Conservation (phyloP, 129 eudicot genomes). For the Helianthus tuberosus region DNA sequence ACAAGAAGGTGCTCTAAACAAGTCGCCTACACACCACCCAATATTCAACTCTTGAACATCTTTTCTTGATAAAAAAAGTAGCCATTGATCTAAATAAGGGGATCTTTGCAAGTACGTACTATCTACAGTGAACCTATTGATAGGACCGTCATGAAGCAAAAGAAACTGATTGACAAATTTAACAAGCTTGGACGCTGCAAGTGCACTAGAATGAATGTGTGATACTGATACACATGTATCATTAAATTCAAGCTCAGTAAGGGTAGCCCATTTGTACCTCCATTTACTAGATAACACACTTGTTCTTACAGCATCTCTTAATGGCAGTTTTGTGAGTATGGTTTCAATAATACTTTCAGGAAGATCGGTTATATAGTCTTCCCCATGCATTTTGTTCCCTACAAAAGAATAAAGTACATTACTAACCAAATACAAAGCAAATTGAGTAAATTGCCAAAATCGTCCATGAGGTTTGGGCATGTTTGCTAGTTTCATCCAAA, state of each 20-base stretch:
- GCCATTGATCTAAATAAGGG: conserved; percentile 90
- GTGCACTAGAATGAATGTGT: conserved; percentile 41
- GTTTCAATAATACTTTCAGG: conserved; percentile 85
- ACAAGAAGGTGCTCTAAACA: conserved; percentile 89
- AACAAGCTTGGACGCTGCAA: conserved; percentile 22
- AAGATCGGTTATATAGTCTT: conserved; percentile 74
- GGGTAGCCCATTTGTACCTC: conserved; percentile 82
- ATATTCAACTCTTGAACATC: conserved; percentile 67
- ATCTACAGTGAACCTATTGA: conserved; percentile 63
- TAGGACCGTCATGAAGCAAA: conserved; percentile 92
- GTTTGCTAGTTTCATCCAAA: too few species aligned
- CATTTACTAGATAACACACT: conserved; percentile 74
- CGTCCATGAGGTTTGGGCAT: too few species aligned
- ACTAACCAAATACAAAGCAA: not conserved
- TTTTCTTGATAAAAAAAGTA: conserved; percentile 80
- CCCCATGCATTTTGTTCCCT: conserved; percentile 19
- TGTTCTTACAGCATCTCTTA: conserved; percentile 81
- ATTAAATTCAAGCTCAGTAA: conserved; percentile 70
- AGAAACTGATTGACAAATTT: conserved; percentile 66
- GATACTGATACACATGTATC: conserved; percentile 57
- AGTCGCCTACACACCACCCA: conserved; percentile 65
- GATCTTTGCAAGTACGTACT: conserved; percentile 65
- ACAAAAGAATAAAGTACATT: not conserved
- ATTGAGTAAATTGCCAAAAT: too few species aligned
- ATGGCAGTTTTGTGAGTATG: conserved; percentile 68